phyloP scores from a whole-genome alignment of 1,284 basidiomycete species.

The Cyathus pygmaeus region DNA sequence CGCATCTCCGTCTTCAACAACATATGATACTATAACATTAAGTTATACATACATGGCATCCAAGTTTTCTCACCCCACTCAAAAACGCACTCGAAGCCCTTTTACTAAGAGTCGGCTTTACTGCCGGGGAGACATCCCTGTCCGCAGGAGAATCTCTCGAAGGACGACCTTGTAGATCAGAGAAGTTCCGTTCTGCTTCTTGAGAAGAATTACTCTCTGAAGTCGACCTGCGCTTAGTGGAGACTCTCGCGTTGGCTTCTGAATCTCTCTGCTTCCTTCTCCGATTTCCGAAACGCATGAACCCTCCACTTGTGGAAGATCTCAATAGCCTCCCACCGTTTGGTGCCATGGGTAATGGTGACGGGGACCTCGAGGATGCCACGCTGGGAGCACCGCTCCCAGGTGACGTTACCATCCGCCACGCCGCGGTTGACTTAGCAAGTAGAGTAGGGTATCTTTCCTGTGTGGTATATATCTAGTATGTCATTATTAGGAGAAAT shows the following conservation, averaged over 20 bases:
- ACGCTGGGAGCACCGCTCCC: slow-evolving; percentile 1
- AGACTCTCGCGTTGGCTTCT: background rate
- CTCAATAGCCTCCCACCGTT: background rate
- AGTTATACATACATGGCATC: slow-evolving; percentile 3
- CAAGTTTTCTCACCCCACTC: background rate
- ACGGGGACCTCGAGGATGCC: background rate
- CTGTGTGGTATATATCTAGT: slow-evolving; percentile 26
- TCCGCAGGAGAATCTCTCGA: background rate
- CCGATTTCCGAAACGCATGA: background rate
- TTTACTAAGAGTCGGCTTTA: background rate
- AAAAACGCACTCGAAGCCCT: background rate
- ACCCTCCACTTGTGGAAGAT: background rate
- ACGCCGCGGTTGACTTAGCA: slow-evolving; percentile 23
- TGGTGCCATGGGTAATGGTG: background rate
- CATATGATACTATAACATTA: no score
- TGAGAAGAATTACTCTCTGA: no score
- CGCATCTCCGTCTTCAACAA: no score
- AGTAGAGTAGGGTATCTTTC: slow-evolving; percentile 26
- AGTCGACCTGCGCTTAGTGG: no score
- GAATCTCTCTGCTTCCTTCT: background rate
- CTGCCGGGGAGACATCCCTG: background rate
- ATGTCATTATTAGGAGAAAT: background rate
- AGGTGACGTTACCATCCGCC: slow-evolving; percentile 17
- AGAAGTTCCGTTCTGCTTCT: no score
- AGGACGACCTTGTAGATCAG: no score